Conservation (phyloP, 129 eudicot species). For the Glebionis coronaria region DNA sequence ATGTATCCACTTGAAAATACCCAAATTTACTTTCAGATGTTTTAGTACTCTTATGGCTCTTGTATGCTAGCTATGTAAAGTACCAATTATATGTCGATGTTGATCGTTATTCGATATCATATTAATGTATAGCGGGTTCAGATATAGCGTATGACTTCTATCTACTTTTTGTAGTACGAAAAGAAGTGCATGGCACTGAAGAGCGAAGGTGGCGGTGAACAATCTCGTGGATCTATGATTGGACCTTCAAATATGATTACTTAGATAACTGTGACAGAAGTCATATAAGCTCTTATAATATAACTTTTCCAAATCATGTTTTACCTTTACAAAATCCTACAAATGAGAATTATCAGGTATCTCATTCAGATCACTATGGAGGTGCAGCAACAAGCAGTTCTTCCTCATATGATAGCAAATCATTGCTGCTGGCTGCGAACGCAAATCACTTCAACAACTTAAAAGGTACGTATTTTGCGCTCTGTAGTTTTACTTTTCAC, state of each 20-base stretch:
- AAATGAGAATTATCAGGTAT: conserved; percentile 80
- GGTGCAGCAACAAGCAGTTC: conserved; percentile 38
- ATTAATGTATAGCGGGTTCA: no score
- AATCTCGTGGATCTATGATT: conserved; percentile 34
- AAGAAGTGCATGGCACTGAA: conserved; percentile 64
- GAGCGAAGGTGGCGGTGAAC: conserved; percentile 45
- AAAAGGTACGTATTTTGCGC: conserved; percentile 27
- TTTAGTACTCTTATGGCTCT: neutral
- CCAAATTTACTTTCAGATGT: neutral
- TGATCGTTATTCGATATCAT: no score
- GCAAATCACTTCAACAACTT: conserved; percentile 21
- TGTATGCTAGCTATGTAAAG: no score
- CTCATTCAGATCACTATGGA: conserved; percentile 39
- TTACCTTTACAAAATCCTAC: conserved; percentile 92
- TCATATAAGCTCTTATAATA: conserved; percentile 42
- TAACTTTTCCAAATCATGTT: conserved; percentile 58
- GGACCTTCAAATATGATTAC: conserved; percentile 57
- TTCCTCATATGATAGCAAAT: conserved; percentile 29
- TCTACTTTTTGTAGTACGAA: conserved; percentile 65
- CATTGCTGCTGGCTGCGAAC: conserved; percentile 26
- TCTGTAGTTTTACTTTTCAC: neutral
- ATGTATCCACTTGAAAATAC: neutral
- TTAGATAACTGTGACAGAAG: conserved; percentile 50
- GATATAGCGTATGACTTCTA: neutral
- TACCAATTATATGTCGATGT: no score